Base-by-base conservation (phyloP, 768 basidiomycete genomes). In the Lentinula raphanica region DNA sequence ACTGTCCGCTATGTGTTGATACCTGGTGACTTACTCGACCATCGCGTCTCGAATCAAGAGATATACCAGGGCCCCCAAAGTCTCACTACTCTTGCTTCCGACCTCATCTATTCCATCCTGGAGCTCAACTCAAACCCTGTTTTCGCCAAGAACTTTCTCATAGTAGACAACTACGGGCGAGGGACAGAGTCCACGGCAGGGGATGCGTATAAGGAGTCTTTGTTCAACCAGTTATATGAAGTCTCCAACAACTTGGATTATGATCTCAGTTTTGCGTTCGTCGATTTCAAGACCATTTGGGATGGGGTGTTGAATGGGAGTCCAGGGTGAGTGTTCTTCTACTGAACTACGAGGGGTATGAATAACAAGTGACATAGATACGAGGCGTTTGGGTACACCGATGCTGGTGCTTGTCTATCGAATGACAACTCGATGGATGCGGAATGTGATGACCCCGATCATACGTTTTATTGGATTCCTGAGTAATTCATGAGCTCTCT, bases 111-210 rank as follows among this genome's bases (percentile, higher is more conserved):
- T 35, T 71, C 77, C 58, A 77, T 81, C 27, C 55, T 65, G 8
- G 67, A 68, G 25, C 74, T 84, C 17, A 68, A 75, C 0, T 70
- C 72, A 19, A 72, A 75, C 4, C 83, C 82, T 0, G 75, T 75
- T 5, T 77, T 77, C 51, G 81, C 77, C 4, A 72, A 74, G 54
- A 73, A 77, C 49, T 75, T 84, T 62, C 76, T 84, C 25, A 49
- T 84, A n/a, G 69, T 79, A 2, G 80, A 83, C 60, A 76, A 72
- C 35, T 82, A 83, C 46, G 82, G 81, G 7, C 76, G 74, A 11
- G 82, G 82, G 9, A 65, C 44, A 1, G 66, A 72, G 13, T 67
- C 75, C 0, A 62, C 71, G 4, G 64, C 65, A 31, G 82, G 81
- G 21, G 72, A 82, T 58, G 71, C 74, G 17, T 82, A 71, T 70